phyloP scores from a whole-genome alignment of 306 rosid genomes.

The Prosopis cineraria region DNA sequence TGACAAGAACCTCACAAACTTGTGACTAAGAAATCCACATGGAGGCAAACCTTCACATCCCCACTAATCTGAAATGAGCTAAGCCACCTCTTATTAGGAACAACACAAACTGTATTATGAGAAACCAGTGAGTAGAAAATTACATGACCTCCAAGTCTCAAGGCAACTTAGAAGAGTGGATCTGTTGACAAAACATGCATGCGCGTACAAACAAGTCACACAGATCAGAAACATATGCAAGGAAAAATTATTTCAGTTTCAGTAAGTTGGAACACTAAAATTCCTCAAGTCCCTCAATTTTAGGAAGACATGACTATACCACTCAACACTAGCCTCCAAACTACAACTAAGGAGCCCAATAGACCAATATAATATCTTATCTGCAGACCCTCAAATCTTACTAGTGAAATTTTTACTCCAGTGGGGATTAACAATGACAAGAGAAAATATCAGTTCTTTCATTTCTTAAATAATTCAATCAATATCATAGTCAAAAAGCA shows the following conservation, averaged over 20 bases:
- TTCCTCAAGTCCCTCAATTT: not conserved
- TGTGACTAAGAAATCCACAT: not conserved
- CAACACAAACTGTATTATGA: not conserved
- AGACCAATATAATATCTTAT: not conserved
- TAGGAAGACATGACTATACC: not conserved
- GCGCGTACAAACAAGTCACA: not conserved
- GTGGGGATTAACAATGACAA: too few relatives aligned
- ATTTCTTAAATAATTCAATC: not conserved
- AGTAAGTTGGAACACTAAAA: not conserved
- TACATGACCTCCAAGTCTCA: slow-evolving; percentile 13
- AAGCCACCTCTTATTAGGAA: not conserved
- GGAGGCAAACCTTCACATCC: not conserved
- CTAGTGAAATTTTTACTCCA: not conserved
- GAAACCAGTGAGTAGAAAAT: not conserved
- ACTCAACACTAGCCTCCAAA: not conserved
- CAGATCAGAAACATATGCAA: not conserved
- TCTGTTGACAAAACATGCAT: not conserved
- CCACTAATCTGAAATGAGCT: slow-evolving; percentile 2
- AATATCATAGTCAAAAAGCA: not conserved
- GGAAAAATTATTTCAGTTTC: not conserved
- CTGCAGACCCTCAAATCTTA: not conserved
- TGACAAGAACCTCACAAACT: not conserved
- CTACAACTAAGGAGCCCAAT: not conserved
- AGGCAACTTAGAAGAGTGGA: not conserved
- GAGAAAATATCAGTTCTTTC: not conserved